Evolutionary conservation across 2,329 filamentous ascomycete species (phyloP), one percentile per base, ranked within the genome.

Genomic region (Parascedosporium putredinis): DNA sequence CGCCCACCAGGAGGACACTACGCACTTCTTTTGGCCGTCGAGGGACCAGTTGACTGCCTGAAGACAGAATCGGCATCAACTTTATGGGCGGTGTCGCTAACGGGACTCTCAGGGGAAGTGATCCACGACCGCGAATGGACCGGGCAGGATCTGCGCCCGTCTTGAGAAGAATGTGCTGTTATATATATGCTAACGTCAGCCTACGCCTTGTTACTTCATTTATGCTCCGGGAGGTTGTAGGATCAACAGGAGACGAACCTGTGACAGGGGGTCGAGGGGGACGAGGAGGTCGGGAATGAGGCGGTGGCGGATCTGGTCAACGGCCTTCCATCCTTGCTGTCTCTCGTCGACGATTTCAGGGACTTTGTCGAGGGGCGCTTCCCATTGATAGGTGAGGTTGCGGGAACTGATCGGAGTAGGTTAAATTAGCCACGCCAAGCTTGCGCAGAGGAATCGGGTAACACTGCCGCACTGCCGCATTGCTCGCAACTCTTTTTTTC

Each of bases 21-120:
- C 46, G 8, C 24, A 29, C 8, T 68, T 86, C 83, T 78, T 86
- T 68, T 83, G 85, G 53, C 86, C 82, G 62, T 73, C 83, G 47
- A 57, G 58, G 60, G 60, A 58, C 80, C 76, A 46, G 62, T 52
- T 63, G 54, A 53, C 36, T 65, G 59, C 53, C 69, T 74, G 49
- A 59, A 54, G 5, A 65, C 55, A 18, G 67, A 57, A 45, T 78
- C 74, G 40, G 66, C 61, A 53, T 67, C 70, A 40, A 64, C 64
- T 48, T 65, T 65, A 22, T 66, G 62, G 10, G 66, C 54, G 4
- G 56, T 62, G 50, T 73, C 74, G 54, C 66, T 61, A 16, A 65
- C 62, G 27, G 74, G 70, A 53, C 69, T 76, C 6, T 83, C 81
- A 22, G 75, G 70, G 70, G 67, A 16, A 22, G 16, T 10, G 47